Evolutionary conservation across 768 basidiomycete species (phyloP).

Genomic region (Gyrodon lividus): DNA sequence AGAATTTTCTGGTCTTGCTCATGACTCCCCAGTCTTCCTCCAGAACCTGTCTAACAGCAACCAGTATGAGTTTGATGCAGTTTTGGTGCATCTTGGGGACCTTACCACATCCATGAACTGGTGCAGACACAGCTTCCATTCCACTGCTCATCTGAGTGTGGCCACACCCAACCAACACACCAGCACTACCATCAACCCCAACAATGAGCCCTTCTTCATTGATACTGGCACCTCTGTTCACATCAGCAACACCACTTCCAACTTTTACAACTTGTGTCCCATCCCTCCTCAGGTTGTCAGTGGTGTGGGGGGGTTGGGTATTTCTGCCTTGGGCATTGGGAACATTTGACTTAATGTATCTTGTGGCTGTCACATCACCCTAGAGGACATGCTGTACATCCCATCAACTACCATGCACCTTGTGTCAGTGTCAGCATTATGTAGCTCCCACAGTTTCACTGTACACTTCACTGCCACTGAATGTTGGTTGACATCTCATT

Average conservation of each 20-base stretch:
- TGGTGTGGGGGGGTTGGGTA: slow-evolving; percentile 14
- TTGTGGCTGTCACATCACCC: slow-evolving; percentile 1
- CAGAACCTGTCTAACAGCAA: background rate
- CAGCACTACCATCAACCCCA: background rate
- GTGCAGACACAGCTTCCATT: background rate
- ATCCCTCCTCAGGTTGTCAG: slow-evolving; percentile 7
- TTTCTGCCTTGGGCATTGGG: slow-evolving; percentile 15
- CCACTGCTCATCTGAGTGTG: background rate
- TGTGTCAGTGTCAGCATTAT: slow-evolving; percentile 20
- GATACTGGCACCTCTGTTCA: slow-evolving; percentile 5
- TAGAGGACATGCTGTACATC: no score
- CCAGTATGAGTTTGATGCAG: background rate
- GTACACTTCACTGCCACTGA: no score
- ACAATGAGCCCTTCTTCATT: background rate
- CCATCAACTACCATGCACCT: slow-evolving; percentile 21
- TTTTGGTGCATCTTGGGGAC: background rate
- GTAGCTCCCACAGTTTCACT: no score
- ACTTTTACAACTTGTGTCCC: slow-evolving; percentile 12
- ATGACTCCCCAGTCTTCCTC: background rate
- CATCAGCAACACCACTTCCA: slow-evolving; percentile 9
- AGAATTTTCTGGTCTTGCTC: background rate
- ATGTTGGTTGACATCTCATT: no score
- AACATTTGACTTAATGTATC: background rate
- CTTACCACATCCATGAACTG: background rate
- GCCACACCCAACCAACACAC: background rate